phyloP scores from a whole-genome alignment of 805 yeast species.

The Jamesozyma hellenica region DNA sequence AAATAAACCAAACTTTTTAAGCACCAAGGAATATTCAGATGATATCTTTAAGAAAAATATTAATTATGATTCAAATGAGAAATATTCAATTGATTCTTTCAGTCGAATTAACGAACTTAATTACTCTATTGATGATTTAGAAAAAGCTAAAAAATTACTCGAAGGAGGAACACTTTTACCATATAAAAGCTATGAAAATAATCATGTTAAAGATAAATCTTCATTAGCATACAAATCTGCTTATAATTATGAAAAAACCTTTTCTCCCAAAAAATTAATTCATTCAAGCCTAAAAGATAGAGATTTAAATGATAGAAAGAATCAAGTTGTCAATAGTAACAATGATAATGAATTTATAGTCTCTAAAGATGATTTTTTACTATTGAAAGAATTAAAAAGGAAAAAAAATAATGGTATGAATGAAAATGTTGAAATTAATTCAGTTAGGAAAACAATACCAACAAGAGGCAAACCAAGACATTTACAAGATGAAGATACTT shows the following conservation, averaged over 20 bases:
- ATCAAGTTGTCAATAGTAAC: not conserved
- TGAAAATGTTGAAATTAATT: not conserved
- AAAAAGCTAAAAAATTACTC: constrained; percentile 1
- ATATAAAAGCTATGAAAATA: too few relatives aligned
- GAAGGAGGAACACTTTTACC: not conserved
- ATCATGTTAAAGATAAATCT: too few relatives aligned
- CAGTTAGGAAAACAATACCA: constrained; percentile 8
- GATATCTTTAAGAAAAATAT: too few relatives aligned
- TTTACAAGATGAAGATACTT: not conserved
- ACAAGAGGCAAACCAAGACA: constrained; percentile 21
- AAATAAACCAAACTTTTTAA: constrained; percentile 1
- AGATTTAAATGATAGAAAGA: too few relatives aligned
- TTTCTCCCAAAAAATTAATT: constrained; percentile 17
- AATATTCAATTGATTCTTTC: too few relatives aligned
- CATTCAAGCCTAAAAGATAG: constrained; percentile 4
- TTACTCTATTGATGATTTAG: too few relatives aligned
- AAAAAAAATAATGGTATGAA: not conserved
- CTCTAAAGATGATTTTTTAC: constrained; percentile 23
- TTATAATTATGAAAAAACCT: constrained; percentile 25
- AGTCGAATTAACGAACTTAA: too few relatives aligned
- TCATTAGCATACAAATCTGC: constrained; percentile 22
- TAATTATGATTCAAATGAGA: too few relatives aligned
- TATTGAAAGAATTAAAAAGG: constrained; percentile 17
- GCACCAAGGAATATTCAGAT: not conserved
- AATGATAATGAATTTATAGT: constrained; percentile 4